phyloP scores from a whole-genome alignment of 2,329 filamentous ascomycete genomes.

The Exophiala calicioides region DNA sequence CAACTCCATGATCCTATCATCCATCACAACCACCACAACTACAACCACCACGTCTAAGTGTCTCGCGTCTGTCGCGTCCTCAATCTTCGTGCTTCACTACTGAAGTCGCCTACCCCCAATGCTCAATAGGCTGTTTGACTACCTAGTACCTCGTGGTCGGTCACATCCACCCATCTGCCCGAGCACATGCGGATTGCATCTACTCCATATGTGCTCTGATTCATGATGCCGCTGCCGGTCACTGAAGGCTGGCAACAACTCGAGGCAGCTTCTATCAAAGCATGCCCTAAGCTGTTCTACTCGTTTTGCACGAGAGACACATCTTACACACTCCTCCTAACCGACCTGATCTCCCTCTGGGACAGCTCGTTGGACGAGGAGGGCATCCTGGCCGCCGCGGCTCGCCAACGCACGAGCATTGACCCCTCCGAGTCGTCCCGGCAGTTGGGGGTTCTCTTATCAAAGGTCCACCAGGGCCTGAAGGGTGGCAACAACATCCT shows the following conservation, averaged over 20 bases:
- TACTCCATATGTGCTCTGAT: not conserved
- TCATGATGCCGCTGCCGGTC: slow-evolving; percentile 33
- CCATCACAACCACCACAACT: no score
- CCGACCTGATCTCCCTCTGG: slow-evolving; percentile 62
- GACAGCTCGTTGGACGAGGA: slow-evolving; percentile 49
- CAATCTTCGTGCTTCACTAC: no score
- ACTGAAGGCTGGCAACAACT: slow-evolving; percentile 40
- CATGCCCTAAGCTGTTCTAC: slow-evolving; percentile 42
- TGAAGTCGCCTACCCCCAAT: no score
- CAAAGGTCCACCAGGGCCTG: slow-evolving; percentile 56
- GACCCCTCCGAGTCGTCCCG: slow-evolving; percentile 59
- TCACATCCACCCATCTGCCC: no score
- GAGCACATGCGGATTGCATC: no score
- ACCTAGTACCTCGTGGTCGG: no score
- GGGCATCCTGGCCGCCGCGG: slow-evolving; percentile 52
- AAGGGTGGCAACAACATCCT: slow-evolving; percentile 32
- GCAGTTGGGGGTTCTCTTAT: slow-evolving; percentile 58
- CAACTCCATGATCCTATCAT: no score
- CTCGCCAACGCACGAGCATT: slow-evolving; percentile 55
- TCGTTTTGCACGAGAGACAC: slow-evolving; percentile 36
- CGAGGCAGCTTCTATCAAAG: slow-evolving; percentile 29
- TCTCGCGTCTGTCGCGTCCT: no score
- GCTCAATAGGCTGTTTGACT: no score
- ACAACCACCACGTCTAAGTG: no score
- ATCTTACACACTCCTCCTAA: slow-evolving; percentile 57